Evolutionary conservation across 1,139 yeast species (phyloP), one percentile per base, ranked within the genome.

Genomic region (Hyphopichia burtonii): DNA sequence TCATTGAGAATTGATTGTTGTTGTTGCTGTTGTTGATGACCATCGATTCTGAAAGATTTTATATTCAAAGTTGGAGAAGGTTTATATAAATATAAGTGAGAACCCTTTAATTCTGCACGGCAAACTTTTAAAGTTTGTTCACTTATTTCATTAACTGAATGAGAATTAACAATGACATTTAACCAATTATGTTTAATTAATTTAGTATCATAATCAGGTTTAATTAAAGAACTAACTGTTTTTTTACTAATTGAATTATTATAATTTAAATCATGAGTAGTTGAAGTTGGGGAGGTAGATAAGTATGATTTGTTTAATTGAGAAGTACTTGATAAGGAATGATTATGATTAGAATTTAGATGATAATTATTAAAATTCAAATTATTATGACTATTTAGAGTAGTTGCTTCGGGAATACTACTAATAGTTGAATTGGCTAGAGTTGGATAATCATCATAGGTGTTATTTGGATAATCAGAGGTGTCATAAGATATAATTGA

Each of bases 31-130:
- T 31, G 40, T 41, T 34, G 43, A 40, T 6, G 15, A 8, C 40
- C 12, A 25, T 38, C 38, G 17, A 61, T 45, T 47, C 55, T 44
- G 54, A 83, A 79, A 46, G 65, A 64, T 52, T 71, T 78, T 34
- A 79, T 72, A 52, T 71, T 76, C 36, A 75, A 49, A 34, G 66
- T 76, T 10, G 70, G 56, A 1, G 82, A 79, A 7, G 81, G 69
- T 53, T 78, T 82, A 63, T 76, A 83, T 20, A 86, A 56, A 46
- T 71, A 71, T 42, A 86, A 59, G 41, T 72, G 71, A 0, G 87
- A 74, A 8, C 94, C 94, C 51, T 73, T 78, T 48, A 86, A 64
- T 56, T 83, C 90, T 0, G 82, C 86, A 43, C 84, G 70, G 50
- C 66, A 78, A 30, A 84, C 55, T 47, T 73, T 74, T 51, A 75